Evolutionary conservation across 2,329 filamentous ascomycete genomes (phyloP), one percentile per base, ranked within the genome.

Genomic region (Aaosphaeria arxii): DNA sequence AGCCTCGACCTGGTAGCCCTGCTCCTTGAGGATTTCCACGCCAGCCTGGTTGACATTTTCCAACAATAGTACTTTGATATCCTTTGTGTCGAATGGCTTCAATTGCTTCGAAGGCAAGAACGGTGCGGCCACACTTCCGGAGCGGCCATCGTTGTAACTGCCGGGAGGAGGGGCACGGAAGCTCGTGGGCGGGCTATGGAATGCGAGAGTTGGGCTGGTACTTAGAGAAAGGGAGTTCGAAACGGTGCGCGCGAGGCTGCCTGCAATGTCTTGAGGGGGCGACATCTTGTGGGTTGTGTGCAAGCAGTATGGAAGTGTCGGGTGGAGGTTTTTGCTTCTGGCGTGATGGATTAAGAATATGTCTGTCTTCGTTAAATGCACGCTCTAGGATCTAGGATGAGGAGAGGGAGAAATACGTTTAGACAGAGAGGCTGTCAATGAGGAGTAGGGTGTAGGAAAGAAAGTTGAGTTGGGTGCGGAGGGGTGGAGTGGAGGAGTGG

Each of bases 11-110:
- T 99, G 94, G 71, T 99, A 99, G 50, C 94, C 94, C 73, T 99
- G 91, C 48, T 77, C 79, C 49, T 75, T 83, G 49, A 99, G 78
- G 48, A 96, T 91, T 42, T 95, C 85, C 62, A 85, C 83, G 11
- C 94, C 94, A 28, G 90, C 89, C 73, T 89, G 78, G 71, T 99
- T 99, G 66, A 99, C 89, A 73, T 97, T 99, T 71, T 99, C 94
- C 31, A 99, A 78, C 13, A 99, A 80, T 48, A 99, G 76, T 48
- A 99, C 95, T 77, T 96, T 97, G 75, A 99, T 91, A 67, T 97
- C 92, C 66, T 92, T 85, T 24, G 91, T 94, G 67, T 92, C 87
- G 75, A 99, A 99, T 11, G 94, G 94, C 77, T 96, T 96, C 59
- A 99, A 77, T 58, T 87, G 87, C 74, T 96, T 96, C 7, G 76